Base-by-base conservation (phyloP, 164 flowering plant species). In the Annona squamosa region DNA sequence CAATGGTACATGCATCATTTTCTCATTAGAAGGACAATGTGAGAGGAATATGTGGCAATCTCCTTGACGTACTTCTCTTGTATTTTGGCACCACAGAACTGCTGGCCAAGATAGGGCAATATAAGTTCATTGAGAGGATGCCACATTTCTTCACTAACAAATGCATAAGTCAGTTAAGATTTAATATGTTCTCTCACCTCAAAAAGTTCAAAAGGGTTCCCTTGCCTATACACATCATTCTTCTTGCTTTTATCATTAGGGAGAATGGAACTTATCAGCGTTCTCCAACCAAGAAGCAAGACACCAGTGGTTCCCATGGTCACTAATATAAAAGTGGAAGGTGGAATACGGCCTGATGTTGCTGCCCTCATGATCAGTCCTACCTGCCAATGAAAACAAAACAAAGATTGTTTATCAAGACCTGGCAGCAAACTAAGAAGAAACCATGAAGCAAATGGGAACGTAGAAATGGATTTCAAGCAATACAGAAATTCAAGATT, bases 141-240 rank as follows among this genome's bases (percentile, higher is more conserved):
- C 43, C 4, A 4, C 1, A 3, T 46, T 19, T 9, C 2, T 2
- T 3, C 18, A 12, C 26, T 18, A 4, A 16, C 10, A 45, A 9
- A 7, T n/a, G 4, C 7, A 44, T 44, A 59, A 3, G 5, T 3
- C 13, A 13, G 16, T 46, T 61, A 69, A 48, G 61, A 72, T 45
- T 6, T 13, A 43, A 10, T 43, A 42, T 3, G 56, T 16, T 4
- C 52, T 46, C 70, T 74, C 84, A 92, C 99, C 97, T 92, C 98
- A 82, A 95, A 89, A 43, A 95, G 84, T 79, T 95, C 99, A 81
- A 95, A 93, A 46, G 97, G 93, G 80, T 80, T 95, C 65, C 99
- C 99, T 62, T 85, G 84, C 63, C 82, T 87, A 79, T 90, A 93
- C 2, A 80, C 85, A 77, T 92, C 97, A 76, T 79, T 82, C 76